These are phyloP conservation scores for Aspergillus mulundensis DNA, from an alignment of 495 filamentous ascomycete genomes.

Conservation along the genomic window DNA sequence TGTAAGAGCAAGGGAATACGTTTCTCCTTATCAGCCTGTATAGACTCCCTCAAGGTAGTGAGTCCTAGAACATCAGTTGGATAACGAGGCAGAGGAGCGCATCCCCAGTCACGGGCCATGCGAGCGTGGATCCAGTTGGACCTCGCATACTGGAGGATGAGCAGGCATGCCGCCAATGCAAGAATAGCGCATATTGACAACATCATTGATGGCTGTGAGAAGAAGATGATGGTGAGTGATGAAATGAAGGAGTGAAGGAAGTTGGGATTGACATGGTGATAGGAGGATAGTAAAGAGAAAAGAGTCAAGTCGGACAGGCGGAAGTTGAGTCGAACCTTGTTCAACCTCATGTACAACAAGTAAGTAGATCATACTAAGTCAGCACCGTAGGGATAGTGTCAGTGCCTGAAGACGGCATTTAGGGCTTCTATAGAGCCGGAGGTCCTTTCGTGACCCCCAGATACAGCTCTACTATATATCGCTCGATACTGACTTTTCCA, in stretches of 20 bases:
- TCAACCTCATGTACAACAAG: neutral
- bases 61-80: slow-evolving; percentile 34
- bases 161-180: neutral
- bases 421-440: too few relatives aligned
- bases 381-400: too few relatives aligned
- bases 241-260: neutral
- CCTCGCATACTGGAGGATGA: neutral
- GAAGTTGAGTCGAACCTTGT: too few relatives aligned
- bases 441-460: too few relatives aligned
- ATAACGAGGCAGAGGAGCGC: slow-evolving; percentile 27
- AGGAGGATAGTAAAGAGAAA: too few relatives aligned
- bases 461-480: too few relatives aligned
- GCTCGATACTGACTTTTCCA: too few relatives aligned
- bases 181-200: neutral
- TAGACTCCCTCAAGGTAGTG: slow-evolving; percentile 21
- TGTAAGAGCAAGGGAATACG: slow-evolving; percentile 21
- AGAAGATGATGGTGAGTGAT: too few relatives aligned
- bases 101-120: slow-evolving; percentile 27
- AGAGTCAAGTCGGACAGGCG: too few relatives aligned
- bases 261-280: too few relatives aligned
- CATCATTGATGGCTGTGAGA: neutral
- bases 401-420: too few relatives aligned
- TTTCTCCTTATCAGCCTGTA: slow-evolving; percentile 29
- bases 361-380: neutral
- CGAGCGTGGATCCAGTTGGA: slow-evolving; percentile 20